phyloP scores from a whole-genome alignment of 148 eudicot species.

The Rhododendron mucronatum region DNA sequence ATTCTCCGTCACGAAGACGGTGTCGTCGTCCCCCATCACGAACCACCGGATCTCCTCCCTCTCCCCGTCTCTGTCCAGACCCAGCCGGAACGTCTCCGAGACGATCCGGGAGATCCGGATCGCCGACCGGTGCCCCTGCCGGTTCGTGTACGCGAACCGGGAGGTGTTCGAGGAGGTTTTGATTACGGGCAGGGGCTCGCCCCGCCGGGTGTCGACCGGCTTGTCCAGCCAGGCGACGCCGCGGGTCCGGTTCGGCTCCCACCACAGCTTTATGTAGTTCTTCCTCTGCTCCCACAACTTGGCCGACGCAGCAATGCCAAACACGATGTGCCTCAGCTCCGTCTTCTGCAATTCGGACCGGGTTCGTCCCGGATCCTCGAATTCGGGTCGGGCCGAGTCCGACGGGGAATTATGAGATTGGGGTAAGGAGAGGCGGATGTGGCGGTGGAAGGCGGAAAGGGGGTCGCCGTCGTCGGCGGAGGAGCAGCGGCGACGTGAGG shows the following conservation, averaged over 20 bases:
- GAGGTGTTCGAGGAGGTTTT: slow-evolving; percentile 44
- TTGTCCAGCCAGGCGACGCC: slow-evolving; percentile 69
- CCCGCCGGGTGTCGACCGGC: slow-evolving; percentile 11
- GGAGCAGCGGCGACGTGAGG: slow-evolving; percentile 21
- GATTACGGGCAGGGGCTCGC: slow-evolving; percentile 38
- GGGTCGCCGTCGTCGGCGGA: slow-evolving; percentile 25
- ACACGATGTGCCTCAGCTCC: slow-evolving; percentile 58
- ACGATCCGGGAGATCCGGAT: slow-evolving; percentile 59
- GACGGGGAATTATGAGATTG: background rate
- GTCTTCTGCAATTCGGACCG: slow-evolving; percentile 16
- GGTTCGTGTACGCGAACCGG: slow-evolving; percentile 39
- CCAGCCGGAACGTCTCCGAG: slow-evolving; percentile 50
- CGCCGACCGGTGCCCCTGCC: slow-evolving; percentile 53
- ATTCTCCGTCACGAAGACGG: slow-evolving; percentile 77
- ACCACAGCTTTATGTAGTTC: slow-evolving; percentile 69
- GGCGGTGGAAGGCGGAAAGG: background rate
- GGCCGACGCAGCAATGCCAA: slow-evolving; percentile 76
- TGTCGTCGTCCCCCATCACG: slow-evolving; percentile 88
- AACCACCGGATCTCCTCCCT: slow-evolving; percentile 66
- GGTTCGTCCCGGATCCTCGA: background rate
- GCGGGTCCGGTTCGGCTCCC: slow-evolving; percentile 41
- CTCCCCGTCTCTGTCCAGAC: slow-evolving; percentile 6
- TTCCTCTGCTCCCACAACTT: slow-evolving; percentile 53
- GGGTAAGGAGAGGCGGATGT: background rate
- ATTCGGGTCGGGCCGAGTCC: background rate